These are phyloP conservation scores for Globomyces pollinis-pini DNA, from an alignment of 192 early-diverging fungal genomes.

Conservation along the genomic window DNA sequence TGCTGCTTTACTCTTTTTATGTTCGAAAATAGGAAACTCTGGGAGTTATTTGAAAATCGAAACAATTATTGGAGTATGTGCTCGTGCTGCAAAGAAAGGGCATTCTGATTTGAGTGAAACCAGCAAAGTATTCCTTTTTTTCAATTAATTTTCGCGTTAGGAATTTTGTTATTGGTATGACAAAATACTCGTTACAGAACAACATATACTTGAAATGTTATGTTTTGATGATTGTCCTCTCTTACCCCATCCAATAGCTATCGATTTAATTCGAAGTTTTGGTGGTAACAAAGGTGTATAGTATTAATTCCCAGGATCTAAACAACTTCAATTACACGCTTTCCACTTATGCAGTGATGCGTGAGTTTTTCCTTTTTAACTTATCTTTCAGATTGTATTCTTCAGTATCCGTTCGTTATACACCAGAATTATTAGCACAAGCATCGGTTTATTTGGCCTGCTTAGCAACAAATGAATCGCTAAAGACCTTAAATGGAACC, in stretches of 20 bases:
- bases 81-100: neutral
- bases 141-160: neutral
- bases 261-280: neutral
- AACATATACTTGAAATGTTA: neutral
- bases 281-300: neutral
- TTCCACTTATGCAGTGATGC: slow-evolving; percentile 6
- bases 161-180: slow-evolving; percentile 5
- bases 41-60: slow-evolving; percentile 6
- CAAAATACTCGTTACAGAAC: neutral
- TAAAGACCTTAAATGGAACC: slow-evolving; percentile 1
- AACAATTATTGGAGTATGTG: neutral
- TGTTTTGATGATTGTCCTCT: slow-evolving; percentile 1
- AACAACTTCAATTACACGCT: neutral
- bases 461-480: neutral
- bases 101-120: neutral
- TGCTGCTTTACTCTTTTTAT: neutral
- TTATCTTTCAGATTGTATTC: neutral
- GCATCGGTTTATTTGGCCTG: neutral
- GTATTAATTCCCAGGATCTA: neutral
- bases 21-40: neutral
- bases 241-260: slow-evolving; percentile 1
- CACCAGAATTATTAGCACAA: slow-evolving; percentile 2
- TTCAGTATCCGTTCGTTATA: slow-evolving; percentile 1
- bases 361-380: neutral
- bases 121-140: neutral